These are phyloP conservation scores for Tritrichomonas foetus DNA, from an alignment of 208 protist species.

Conservation along the genomic window DNA sequence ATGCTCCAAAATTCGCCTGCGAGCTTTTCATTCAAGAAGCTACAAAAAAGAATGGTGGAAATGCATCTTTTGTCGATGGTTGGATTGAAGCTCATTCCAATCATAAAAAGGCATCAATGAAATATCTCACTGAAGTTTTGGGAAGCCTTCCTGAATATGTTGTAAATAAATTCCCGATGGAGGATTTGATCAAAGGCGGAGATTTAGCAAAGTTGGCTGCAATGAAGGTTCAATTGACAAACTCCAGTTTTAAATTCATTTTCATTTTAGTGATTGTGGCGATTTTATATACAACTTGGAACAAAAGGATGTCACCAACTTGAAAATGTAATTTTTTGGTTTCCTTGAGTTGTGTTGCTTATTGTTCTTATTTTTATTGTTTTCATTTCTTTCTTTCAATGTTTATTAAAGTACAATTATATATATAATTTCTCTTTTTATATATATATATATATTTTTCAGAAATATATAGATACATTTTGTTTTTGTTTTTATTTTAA, in stretches of 20 bases:
- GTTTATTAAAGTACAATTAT: too few species aligned
- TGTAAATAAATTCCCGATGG: not conserved
- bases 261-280: not conserved
- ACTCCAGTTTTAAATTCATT: not conserved
- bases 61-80: not conserved
- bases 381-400: too few species aligned
- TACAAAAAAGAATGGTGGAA: not conserved
- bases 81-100: conserved; percentile 8
- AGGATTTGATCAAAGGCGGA: not conserved
- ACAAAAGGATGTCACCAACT: too few species aligned
- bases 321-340: too few species aligned
- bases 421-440: too few species aligned
- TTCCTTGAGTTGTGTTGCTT: too few species aligned
- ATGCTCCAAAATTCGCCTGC: not conserved
- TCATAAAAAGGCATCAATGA: conserved; percentile 3
- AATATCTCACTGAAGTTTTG: not conserved
- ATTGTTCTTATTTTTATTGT: too few species aligned
- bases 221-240: not conserved
- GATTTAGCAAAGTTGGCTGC: not conserved
- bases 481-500: too few species aligned
- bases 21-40: not conserved
- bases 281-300: too few species aligned
- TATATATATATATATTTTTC: too few species aligned
- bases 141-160: not conserved
- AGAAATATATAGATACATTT: too few species aligned